Percentiles rank a stretch among this genome's conserved stretches.
phyloP scores from a whole-genome alignment of 1,284 basidiomycete species.

The Ceratobasidium sp. region DNA sequence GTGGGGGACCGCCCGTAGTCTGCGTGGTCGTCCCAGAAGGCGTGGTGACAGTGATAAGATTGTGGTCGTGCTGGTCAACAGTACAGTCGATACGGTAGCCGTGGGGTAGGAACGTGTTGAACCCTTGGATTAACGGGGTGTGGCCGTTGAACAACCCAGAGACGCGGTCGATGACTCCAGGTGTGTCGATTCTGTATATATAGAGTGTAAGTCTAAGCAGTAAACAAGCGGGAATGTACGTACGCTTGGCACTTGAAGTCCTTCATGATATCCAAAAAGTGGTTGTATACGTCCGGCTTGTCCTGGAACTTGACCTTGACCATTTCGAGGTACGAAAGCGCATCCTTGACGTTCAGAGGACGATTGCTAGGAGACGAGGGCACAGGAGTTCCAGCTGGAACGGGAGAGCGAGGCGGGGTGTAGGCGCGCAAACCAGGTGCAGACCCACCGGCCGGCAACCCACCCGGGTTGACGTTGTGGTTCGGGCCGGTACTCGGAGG shows the following conservation, averaged over 20 bases:
- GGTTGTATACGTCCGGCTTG: slow-evolving; percentile 96
- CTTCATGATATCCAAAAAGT: slow-evolving; percentile 99
- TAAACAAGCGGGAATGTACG: slow-evolving; percentile 51
- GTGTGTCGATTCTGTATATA: slow-evolving; percentile 90
- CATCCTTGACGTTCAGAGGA: slow-evolving; percentile 87
- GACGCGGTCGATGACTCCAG: slow-evolving; percentile 97
- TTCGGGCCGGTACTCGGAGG: neutral
- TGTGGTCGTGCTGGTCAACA: slow-evolving; percentile 74
- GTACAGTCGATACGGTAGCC: slow-evolving; percentile 97
- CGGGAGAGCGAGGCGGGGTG: slow-evolving; percentile 36
- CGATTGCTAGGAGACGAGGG: slow-evolving; percentile 52
- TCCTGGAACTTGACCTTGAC: slow-evolving; percentile 95
- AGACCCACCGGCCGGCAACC: neutral
- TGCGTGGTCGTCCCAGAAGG: slow-evolving; percentile 84
- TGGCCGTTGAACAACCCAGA: slow-evolving; percentile 96
- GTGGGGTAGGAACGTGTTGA: slow-evolving; percentile 98
- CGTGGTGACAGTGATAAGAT: slow-evolving; percentile 95
- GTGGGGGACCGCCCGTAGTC: slow-evolving; percentile 58
- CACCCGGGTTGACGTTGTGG: slow-evolving; percentile 30
- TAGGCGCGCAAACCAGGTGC: slow-evolving; percentile 8
- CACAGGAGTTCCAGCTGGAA: slow-evolving; percentile 14
- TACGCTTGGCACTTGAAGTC: slow-evolving; percentile 97
- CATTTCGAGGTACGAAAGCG: slow-evolving; percentile 96
- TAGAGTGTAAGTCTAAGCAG: slow-evolving; percentile 19
- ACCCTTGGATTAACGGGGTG: slow-evolving; percentile 94